Evolutionary conservation across 257 asterid genomes (phyloP), one percentile per base, ranked within the genome.

Genomic region (Cynanchum wilfordii): DNA sequence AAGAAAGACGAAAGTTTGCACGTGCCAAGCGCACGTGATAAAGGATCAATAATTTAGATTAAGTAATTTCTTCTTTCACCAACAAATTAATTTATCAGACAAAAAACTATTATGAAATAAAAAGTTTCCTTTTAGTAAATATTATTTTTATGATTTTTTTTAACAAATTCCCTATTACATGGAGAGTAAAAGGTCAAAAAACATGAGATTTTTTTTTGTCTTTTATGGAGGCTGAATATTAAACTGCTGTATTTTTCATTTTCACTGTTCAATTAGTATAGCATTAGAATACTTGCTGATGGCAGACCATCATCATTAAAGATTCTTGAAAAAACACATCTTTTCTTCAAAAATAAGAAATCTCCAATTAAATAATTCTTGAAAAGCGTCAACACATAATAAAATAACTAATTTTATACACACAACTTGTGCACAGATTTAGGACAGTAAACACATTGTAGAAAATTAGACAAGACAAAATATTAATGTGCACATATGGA

Each of bases 1-100:
- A 20, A 68, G 49, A 64, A 20, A 68, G 55, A 56, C 22, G 49
- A 54, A 11, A 10, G 47, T 22, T 42, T 13, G 74, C 65, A 55
- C 74, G 55, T 55, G 75, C 27, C 17, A 27, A 70, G 3, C 54
- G 15, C 66, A 22, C 38, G 55, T 56, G 66, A 55, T 5, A 68
- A 51, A 52, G 59, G 27, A 20, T 10, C 3, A 54, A 54, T 54
- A 54, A 54, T 54, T 54, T 54, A 3, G 17, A 54, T 20, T 50
- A 20, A 54, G 27, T n/a, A 33, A 33, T 33, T 33, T 33, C 38
- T 33, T 33, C 38, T 33, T 33, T 33, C 4, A 33, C 38, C 38
- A 33, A 33, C 38, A 33, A 33, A 33, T 33, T 33, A 33, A 33
- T 33, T 33, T n/a, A n/a, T n/a, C n/a, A n/a, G n/a, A n/a, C n/a